phyloP scores from a whole-genome alignment of 192 early-diverging fungal genomes.

The Dissophora ornata region DNA sequence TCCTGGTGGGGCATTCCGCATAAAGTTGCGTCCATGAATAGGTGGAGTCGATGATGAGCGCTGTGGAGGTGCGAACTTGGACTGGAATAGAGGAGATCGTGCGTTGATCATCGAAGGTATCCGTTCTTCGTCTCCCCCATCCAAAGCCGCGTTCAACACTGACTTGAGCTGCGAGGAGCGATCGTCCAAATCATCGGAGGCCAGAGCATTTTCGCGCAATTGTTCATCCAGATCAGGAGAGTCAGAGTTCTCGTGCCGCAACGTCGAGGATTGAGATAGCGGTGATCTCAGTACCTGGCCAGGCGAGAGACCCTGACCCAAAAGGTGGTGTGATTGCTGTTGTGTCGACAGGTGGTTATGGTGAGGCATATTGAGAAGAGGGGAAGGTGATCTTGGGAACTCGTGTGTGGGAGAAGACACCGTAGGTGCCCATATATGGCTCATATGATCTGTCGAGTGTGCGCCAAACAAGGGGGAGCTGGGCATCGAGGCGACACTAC shows the following conservation, averaged over 20 bases:
- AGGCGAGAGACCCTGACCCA: slow-evolving; percentile 40
- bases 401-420: slow-evolving; percentile 53
- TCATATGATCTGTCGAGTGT: slow-evolving; percentile 51
- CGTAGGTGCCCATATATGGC: slow-evolving; percentile 52
- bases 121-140: slow-evolving; percentile 66
- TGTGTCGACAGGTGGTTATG: slow-evolving; percentile 49
- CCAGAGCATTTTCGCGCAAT: slow-evolving; percentile 25
- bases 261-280: slow-evolving; percentile 38
- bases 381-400: slow-evolving; percentile 70
- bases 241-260: slow-evolving; percentile 42
- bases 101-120: slow-evolving; percentile 34
- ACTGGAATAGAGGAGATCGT: slow-evolving; percentile 51
- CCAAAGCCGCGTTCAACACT: slow-evolving; percentile 71
- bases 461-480: slow-evolving; percentile 46
- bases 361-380: slow-evolving; percentile 59
- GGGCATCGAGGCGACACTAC: slow-evolving; percentile 51
- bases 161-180: slow-evolving; percentile 61
- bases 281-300: slow-evolving; percentile 49
- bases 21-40: slow-evolving; percentile 60
- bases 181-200: slow-evolving; percentile 39
- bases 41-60: slow-evolving; percentile 79
- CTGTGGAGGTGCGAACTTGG: slow-evolving; percentile 64
- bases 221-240: slow-evolving; percentile 57
- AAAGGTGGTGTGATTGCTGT: slow-evolving; percentile 46
- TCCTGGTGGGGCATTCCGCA: slow-evolving; percentile 51